Conservation (phyloP, 345 rosid genomes). For the Euclidium syriacum region DNA sequence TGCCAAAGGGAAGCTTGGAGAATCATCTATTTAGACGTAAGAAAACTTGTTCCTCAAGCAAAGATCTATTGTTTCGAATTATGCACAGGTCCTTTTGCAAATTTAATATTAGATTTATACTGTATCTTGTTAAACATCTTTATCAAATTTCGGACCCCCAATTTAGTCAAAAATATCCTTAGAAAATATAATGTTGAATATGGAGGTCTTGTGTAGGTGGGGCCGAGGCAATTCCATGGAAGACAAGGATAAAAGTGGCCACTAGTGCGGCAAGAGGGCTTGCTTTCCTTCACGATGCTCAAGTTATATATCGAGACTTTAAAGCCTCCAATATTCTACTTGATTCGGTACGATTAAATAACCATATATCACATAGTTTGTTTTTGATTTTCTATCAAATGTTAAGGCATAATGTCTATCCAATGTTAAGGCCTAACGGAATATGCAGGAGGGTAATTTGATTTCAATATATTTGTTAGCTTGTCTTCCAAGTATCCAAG, state of each 20-base stretch:
- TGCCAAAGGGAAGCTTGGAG: slow-evolving; percentile 92
- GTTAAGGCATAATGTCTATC: neutral
- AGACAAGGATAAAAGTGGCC: slow-evolving; percentile 75
- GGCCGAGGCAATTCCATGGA: slow-evolving; percentile 83
- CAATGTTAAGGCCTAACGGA: neutral
- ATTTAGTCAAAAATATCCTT: neutral
- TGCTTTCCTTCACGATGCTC: slow-evolving; percentile 85
- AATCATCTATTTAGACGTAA: slow-evolving; percentile 36
- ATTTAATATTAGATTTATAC: neutral
- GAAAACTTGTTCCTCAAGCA: neutral
- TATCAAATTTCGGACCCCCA: neutral
- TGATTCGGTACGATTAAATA: slow-evolving; percentile 52
- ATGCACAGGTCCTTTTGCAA: neutral
- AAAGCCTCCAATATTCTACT: slow-evolving; percentile 89
- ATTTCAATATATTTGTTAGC: no score
- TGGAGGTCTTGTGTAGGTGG: slow-evolving; percentile 47
- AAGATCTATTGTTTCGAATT: neutral
- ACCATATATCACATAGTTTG: neutral
- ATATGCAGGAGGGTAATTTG: no score
- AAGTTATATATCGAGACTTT: slow-evolving; percentile 89
- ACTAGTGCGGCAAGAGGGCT: slow-evolving; percentile 91
- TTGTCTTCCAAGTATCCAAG: no score
- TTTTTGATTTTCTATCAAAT: neutral
- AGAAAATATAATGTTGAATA: neutral
- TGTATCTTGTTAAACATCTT: neutral